phyloP scores from a whole-genome alignment of 2,329 filamentous ascomycete genomes.

The Cladophialophora psammophila region DNA sequence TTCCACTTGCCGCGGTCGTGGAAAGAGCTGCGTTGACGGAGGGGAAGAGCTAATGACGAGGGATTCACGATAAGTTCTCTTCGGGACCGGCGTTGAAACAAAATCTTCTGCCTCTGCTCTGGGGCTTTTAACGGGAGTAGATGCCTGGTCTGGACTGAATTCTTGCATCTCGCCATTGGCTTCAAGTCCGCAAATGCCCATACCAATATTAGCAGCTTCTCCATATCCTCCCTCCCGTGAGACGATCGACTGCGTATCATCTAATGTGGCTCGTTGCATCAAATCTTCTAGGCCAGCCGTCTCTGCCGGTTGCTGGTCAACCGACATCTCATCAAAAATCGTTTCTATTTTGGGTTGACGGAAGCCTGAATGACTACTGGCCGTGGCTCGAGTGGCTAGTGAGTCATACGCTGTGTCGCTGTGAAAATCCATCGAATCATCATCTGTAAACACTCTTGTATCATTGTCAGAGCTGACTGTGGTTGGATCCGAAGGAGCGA shows the following conservation, averaged over 20 bases:
- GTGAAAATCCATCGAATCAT: slow-evolving; percentile 67
- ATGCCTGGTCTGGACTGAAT: slow-evolving; percentile 27
- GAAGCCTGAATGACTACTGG: slow-evolving; percentile 60
- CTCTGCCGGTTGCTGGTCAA: slow-evolving; percentile 22
- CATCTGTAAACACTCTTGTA: slow-evolving; percentile 63
- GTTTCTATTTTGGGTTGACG: slow-evolving; percentile 67
- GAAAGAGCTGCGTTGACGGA: slow-evolving; percentile 23
- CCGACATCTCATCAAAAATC: slow-evolving; percentile 64
- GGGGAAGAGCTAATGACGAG: slow-evolving; percentile 31
- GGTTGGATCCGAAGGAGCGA: slow-evolving; percentile 64
- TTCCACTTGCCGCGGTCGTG: slow-evolving; percentile 21
- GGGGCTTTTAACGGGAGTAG: slow-evolving; percentile 32
- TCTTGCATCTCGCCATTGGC: slow-evolving; percentile 19
- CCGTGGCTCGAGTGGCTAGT: slow-evolving; percentile 65
- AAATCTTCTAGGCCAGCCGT: slow-evolving; percentile 30
- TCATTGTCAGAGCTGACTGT: slow-evolving; percentile 68
- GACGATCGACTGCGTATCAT: slow-evolving; percentile 17
- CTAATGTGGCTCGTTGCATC: slow-evolving; percentile 36
- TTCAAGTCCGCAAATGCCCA: slow-evolving; percentile 32
- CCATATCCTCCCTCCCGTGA: slow-evolving; percentile 3
- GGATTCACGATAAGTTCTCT: slow-evolving; percentile 19
- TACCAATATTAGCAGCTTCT: slow-evolving; percentile 27
- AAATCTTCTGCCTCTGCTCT: slow-evolving; percentile 28
- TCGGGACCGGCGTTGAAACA: slow-evolving; percentile 34
- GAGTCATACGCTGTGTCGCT: slow-evolving; percentile 71